phyloP scores from a whole-genome alignment of 2,329 filamentous ascomycete genomes.

The Claviceps purpurea region DNA sequence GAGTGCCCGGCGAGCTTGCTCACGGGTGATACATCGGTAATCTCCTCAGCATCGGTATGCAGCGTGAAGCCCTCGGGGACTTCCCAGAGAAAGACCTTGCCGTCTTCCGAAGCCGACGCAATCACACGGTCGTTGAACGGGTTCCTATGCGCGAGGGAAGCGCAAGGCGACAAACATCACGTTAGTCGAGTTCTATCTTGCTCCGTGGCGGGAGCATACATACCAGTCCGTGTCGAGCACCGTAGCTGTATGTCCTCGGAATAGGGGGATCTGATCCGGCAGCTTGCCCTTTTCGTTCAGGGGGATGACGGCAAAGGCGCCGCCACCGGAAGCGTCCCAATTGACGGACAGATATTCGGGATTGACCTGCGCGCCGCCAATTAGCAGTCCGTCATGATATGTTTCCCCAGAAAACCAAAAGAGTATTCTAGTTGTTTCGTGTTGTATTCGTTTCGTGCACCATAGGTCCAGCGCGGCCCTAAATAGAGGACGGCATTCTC shows the following conservation, averaged over 20 bases:
- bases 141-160: conserved; percentile 44
- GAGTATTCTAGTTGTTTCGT: background rate
- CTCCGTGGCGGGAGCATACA: background rate
- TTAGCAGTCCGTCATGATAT: conserved; percentile 6
- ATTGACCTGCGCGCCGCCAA: conserved; percentile 52
- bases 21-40: conserved; percentile 66
- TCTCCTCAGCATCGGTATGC: conserved; percentile 72
- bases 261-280: conserved; percentile 86
- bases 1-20: conserved; percentile 77
- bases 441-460: background rate
- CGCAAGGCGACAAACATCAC: background rate
- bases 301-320: conserved; percentile 92
- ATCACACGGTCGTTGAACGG: conserved; percentile 92
- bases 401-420: background rate
- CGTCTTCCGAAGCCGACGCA: conserved; percentile 90
- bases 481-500: background rate
- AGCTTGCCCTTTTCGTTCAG: conserved; percentile 78
- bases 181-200: background rate
- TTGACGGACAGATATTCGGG: conserved; percentile 94
- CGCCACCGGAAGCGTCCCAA: conserved; percentile 93
- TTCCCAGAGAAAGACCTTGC: conserved; percentile 93
- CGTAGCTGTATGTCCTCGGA: conserved; percentile 87
- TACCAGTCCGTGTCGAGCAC: conserved; percentile 97
- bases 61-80: conserved; percentile 81
- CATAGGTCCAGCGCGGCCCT: background rate